Evolutionary conservation across 1,139 yeast species (phyloP), one percentile per base, ranked within the genome.

Genomic region (Yamadazyma dendronema): DNA sequence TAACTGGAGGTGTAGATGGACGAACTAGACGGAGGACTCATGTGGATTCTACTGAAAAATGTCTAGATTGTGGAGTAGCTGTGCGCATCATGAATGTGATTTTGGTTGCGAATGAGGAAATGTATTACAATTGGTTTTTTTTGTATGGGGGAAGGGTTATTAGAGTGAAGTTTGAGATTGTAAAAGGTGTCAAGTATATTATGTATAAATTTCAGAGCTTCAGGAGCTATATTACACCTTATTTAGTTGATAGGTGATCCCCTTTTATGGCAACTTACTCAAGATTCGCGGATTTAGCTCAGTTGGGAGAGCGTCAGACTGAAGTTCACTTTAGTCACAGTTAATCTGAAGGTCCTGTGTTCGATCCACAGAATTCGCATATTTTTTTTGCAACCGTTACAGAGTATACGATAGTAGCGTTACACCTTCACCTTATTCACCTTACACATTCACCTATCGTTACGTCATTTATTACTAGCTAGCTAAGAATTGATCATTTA

Each of bases 221-320:
- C n/a, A n/a, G n/a, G n/a, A n/a, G n/a, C n/a, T n/a, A n/a, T n/a
- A n/a, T n/a, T n/a, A n/a, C n/a, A n/a, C n/a, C n/a, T n/a, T n/a
- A n/a, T n/a, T n/a, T n/a, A n/a, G n/a, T n/a, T n/a, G n/a, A n/a
- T n/a, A n/a, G n/a, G n/a, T n/a, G n/a, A n/a, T n/a, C n/a, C n/a
- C n/a, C n/a, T n/a, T n/a, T n/a, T n/a, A n/a, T n/a, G n/a, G n/a
- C n/a, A n/a, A n/a, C n/a, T n/a, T n/a, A n/a, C n/a, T n/a, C n/a
- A 6, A 19, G 6, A 19, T 19, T 19, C 28, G 53, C 53, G 53
- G 53, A 42, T 67, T 69, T 69, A 69, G 74, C 74, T 68, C 74
- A 69, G 74, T 68, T 65, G 74, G 75, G 74, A 69, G 74, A 69
- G 74, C 75, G 74, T 66, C 74, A 67, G 74, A 69, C 74, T 69